phyloP scores from a whole-genome alignment of 1,284 basidiomycete species.

The Cryptococcus sp. region DNA sequence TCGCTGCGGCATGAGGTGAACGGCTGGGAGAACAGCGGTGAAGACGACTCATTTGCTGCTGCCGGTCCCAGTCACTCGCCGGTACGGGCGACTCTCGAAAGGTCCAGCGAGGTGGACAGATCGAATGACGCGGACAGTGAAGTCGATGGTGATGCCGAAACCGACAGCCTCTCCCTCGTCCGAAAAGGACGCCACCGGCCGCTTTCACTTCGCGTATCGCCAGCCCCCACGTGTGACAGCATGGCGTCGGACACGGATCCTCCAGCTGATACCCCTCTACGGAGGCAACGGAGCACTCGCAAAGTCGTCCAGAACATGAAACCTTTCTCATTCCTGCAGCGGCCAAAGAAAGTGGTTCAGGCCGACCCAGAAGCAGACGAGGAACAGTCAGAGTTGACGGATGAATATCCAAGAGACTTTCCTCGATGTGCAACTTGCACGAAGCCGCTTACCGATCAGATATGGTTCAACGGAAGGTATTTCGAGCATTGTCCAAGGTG shows the following conservation, averaged over 20 bases:
- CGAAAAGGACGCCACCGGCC: background rate
- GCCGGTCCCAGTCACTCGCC: constrained; percentile 9
- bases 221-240: constrained; percentile 12
- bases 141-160: background rate
- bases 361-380: constrained; percentile 10
- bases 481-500: constrained; percentile 45
- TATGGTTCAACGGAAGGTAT: constrained; percentile 42
- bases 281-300: constrained; percentile 25
- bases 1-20: constrained; percentile 22
- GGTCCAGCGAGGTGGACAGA: background rate
- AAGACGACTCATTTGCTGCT: constrained; percentile 7
- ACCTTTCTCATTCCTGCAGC: constrained; percentile 29
- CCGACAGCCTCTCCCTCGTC: background rate
- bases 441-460: constrained; percentile 34
- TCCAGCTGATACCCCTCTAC: constrained; percentile 13
- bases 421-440: constrained; percentile 44
- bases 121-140: background rate
- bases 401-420: constrained; percentile 30
- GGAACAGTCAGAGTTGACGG: constrained; percentile 15
- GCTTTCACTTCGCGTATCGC: constrained; percentile 5
- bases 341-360: constrained; percentile 14
- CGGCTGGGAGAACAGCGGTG: constrained; percentile 3
- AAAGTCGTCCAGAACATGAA: constrained; percentile 33
- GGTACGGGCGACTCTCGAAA: background rate
- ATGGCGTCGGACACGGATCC: constrained; percentile 20